A percentile compares a stretch with the other conserved stretches of the same genome.
These are phyloP conservation scores for Calonectria pteridis DNA, from an alignment of 2,329 filamentous ascomycete species.

Conservation along the genomic window DNA sequence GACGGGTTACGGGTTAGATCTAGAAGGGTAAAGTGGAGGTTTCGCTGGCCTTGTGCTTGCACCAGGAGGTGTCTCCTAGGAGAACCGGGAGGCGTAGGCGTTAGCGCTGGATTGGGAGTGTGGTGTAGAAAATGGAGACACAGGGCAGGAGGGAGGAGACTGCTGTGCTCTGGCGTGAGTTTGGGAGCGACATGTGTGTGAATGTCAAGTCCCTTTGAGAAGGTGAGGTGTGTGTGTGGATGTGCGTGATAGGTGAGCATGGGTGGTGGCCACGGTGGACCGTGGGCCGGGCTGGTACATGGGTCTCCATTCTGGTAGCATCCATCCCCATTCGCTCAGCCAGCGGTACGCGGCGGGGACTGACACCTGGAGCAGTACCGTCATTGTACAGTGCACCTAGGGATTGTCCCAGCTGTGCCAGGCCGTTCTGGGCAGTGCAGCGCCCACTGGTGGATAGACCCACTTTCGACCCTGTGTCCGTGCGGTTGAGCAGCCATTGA, in stretches of 20 bases:
- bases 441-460: neutral
- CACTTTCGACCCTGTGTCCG: neutral
- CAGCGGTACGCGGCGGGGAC: constrained; percentile 7
- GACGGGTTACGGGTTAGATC: constrained; percentile 27
- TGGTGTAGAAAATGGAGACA: constrained; percentile 7
- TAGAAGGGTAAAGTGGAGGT: constrained; percentile 39
- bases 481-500: neutral
- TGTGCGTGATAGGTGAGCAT: constrained; percentile 18
- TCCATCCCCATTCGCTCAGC: constrained; percentile 12
- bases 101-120: constrained; percentile 17
- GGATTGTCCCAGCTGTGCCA: neutral
- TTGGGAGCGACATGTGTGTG: constrained; percentile 9
- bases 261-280: constrained; percentile 11
- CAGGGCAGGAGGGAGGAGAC: neutral
- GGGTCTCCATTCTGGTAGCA: constrained; percentile 2
- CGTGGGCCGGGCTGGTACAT: neutral
- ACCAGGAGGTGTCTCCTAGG: constrained; percentile 2
- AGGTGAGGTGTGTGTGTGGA: constrained; percentile 15
- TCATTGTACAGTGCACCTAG: neutral
- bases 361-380: constrained; percentile 16
- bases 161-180: neutral
- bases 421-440: constrained; percentile 12
- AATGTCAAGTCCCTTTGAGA: constrained; percentile 12
- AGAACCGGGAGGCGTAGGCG: constrained; percentile 12
- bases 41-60: constrained; percentile 16